Percentiles rank a stretch among this genome's conserved stretches.
Evolutionary conservation across 2,329 filamentous ascomycete species (phyloP).

Genomic region (Pseudogymnoascus sp.): DNA sequence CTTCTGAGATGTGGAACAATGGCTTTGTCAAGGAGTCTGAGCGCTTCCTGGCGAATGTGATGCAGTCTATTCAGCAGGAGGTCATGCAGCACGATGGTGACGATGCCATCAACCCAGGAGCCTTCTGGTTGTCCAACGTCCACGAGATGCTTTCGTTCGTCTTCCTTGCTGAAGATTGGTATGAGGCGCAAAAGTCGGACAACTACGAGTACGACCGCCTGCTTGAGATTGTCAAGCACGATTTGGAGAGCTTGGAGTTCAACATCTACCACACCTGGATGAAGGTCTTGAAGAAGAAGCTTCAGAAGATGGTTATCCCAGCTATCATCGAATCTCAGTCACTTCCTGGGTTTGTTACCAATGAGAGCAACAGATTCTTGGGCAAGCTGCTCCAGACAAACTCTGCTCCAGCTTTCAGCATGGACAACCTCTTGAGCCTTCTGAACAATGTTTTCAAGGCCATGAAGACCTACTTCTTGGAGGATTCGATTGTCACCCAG

Average conservation of each 20-base stretch:
- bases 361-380: constrained; percentile 95
- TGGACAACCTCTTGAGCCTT: constrained; percentile 94
- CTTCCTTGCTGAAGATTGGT: constrained; percentile 98
- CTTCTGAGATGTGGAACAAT: constrained; percentile 99
- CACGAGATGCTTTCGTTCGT: constrained; percentile 99
- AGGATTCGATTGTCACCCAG: constrained; percentile 92
- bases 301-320: constrained; percentile 99
- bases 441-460: constrained; percentile 97
- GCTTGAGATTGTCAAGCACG: constrained; percentile 97
- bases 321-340: constrained; percentile 99
- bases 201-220: constrained; percentile 98
- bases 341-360: constrained; percentile 94
- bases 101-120: constrained; percentile 91
- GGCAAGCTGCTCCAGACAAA: constrained; percentile 91
- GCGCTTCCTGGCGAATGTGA: constrained; percentile 96
- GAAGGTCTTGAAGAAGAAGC: constrained; percentile 99
- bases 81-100: constrained; percentile 99
- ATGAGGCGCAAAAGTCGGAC: constrained; percentile 97
- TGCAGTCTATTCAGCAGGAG: constrained; percentile 99
- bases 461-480: constrained; percentile 97
- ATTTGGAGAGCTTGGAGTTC: constrained; percentile 95
- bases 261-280: constrained; percentile 99
- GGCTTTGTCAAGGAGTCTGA: constrained; percentile 99
- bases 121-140: constrained; percentile 98
- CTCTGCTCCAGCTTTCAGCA: constrained; percentile 92